Conservation (phyloP, 129 eudicot genomes). For the sunflower (Helianthus annuus) region DNA sequence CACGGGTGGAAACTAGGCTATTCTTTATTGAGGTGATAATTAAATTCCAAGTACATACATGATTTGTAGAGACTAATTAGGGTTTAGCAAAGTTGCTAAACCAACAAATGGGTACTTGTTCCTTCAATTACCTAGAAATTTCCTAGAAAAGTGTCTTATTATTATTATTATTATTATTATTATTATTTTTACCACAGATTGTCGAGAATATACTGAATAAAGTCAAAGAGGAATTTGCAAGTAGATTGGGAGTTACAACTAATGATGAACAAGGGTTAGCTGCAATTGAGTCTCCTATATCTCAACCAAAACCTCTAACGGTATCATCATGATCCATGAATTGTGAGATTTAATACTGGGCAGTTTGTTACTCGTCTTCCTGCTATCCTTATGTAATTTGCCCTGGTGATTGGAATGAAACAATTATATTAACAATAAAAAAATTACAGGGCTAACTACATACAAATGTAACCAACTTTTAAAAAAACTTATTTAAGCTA, state of each 20-base stretch:
- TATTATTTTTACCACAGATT: slow-evolving; percentile 47
- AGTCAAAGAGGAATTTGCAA: slow-evolving; percentile 67
- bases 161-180: background rate
- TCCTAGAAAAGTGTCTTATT: background rate
- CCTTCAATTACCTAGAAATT: background rate
- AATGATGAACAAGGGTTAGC: slow-evolving; percentile 30
- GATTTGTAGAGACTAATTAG: too few relatives aligned
- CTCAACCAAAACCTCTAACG: slow-evolving; percentile 26
- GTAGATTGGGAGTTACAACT: slow-evolving; percentile 42
- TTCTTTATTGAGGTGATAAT: too few relatives aligned
- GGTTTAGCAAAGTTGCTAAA: too few relatives aligned
- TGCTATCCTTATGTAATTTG: too few relatives aligned
- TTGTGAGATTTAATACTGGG: background rate
- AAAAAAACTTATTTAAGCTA: background rate
- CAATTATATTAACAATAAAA: too few relatives aligned
- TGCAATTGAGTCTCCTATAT: slow-evolving; percentile 7
- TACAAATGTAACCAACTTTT: background rate
- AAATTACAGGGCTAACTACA: background rate
- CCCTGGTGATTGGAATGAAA: too few relatives aligned
- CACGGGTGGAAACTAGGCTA: too few relatives aligned
- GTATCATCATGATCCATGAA: slow-evolving; percentile 25
- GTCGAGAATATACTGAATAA: slow-evolving; percentile 62
- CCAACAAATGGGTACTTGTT: too few relatives aligned
- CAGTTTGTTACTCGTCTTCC: too few relatives aligned
- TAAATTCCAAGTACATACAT: too few relatives aligned